These are phyloP conservation scores for Hemisphaericaspora lyxosophila DNA, from an alignment of 1,139 yeast species.

Conservation along the genomic window DNA sequence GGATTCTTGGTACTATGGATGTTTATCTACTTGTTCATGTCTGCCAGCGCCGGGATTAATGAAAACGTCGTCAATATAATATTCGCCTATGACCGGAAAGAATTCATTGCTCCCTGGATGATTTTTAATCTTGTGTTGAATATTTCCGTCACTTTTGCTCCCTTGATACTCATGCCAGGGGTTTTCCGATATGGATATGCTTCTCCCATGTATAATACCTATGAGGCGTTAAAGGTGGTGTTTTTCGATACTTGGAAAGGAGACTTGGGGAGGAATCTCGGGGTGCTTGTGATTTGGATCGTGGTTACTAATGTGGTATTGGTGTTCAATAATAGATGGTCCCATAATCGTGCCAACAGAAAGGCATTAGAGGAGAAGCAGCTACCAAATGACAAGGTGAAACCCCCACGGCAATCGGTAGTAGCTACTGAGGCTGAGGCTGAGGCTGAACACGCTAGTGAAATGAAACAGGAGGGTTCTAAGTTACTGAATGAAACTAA, in stretches of 20 bases:
- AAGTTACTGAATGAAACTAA: not conserved
- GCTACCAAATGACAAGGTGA: conserved; percentile 8
- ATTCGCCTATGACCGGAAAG: conserved; percentile 45
- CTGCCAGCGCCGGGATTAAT: conserved; percentile 63
- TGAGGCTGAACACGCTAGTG: not conserved
- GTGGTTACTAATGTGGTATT: conserved; percentile 38
- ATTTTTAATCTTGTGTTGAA: conserved; percentile 59
- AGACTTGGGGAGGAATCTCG: conserved; percentile 56
- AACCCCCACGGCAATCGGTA: conserved; percentile 1
- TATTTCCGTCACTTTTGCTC: conserved; percentile 60
- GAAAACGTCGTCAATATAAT: conserved; percentile 55
- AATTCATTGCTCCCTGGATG: conserved; percentile 58
- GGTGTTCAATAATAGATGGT: conserved; percentile 14
- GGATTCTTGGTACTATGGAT: conserved; percentile 71
- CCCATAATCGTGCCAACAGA: conserved; percentile 9
- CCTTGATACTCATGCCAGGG: conserved; percentile 50
- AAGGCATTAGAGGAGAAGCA: conserved; percentile 7
- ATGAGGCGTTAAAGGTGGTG: conserved; percentile 55
- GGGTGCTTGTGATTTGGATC: conserved; percentile 59
- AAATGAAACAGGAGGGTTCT: not conserved
- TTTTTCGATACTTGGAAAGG: conserved; percentile 58
- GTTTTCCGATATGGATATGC: conserved; percentile 67
- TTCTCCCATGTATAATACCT: conserved; percentile 62
- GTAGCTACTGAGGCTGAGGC: not conserved
- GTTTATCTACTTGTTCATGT: conserved; percentile 56